Base-by-base conservation (phyloP, 345 rosid genomes). In the Ailanthus altissimus region DNA sequence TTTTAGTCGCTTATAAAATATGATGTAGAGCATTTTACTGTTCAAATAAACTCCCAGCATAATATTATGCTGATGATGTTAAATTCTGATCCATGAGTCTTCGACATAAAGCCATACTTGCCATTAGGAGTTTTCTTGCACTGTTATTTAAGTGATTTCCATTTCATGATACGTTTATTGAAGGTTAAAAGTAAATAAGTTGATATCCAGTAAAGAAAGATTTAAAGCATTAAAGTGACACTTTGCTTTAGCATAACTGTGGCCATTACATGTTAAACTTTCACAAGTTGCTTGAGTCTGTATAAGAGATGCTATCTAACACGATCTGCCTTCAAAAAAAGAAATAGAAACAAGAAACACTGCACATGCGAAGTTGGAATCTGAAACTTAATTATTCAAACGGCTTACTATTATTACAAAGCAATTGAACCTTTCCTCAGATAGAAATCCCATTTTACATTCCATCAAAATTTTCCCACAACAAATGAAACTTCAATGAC, bases 381-480 rank as follows among this genome's bases (percentile, higher is more conserved):
- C 38, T 32, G 3, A 25, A 68, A 32, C 8, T 14, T 23, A 49
- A 15, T 68, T 70, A 56, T 49, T 26, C 13, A 70, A 63, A 45
- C 14, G 25, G 50, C 54, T 28, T 28, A 28, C 18, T 76, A 57
- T 46, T 20, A 53, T 66, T 56, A 26, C 64, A 60, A 68, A 23
- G 47, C 38, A 16, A 69, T 40, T 45, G 10, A 78, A 32, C 73
- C 26, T 26, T 16, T 53, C 74, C 64, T 54, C 26, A 38, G 25
- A 70, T 57, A 16, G 20, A 69, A 23, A 36, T 58, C 68, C 42
- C 43, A 12, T 72, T 43, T 51, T 57, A 63, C 51, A 61, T 5
- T 43, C 71, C 67, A 56, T 13, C 76, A 77, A 83, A 83, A 77
- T 7, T 77, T 74, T 77, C 67, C 32, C 75, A 63, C 45, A n/a